Evolutionary conservation across 2,329 filamentous ascomycete genomes (phyloP).

Genomic region (Cladorrhinum sp.): DNA sequence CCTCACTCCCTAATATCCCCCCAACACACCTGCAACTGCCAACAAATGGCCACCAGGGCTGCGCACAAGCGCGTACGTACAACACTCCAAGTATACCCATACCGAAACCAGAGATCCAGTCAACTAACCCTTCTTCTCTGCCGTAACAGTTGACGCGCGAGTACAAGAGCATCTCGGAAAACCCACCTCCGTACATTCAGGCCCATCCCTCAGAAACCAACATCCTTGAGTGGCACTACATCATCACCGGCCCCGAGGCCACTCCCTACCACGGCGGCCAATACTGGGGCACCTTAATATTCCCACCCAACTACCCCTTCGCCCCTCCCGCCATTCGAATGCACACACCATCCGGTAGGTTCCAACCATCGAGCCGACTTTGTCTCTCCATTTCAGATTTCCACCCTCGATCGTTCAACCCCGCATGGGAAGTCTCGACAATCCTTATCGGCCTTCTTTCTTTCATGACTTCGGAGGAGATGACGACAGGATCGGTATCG

Average conservation of each 20-base stretch:
- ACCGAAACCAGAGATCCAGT: not conserved
- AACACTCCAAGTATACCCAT: not conserved
- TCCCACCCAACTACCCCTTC: constrained; percentile 95
- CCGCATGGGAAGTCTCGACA: constrained; percentile 95
- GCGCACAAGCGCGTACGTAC: constrained; percentile 30
- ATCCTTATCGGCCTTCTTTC: constrained; percentile 91
- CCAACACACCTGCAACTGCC: no score
- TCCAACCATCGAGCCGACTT: constrained; percentile 86
- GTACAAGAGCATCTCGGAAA: constrained; percentile 62
- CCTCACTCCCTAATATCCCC: not conserved
- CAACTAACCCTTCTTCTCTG: constrained; percentile 1
- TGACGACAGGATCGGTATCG: constrained; percentile 89
- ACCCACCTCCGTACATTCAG: constrained; percentile 83
- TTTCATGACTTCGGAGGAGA: constrained; percentile 98
- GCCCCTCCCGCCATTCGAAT: constrained; percentile 96
- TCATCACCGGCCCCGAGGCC: constrained; percentile 88
- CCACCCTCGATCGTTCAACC: constrained; percentile 97
- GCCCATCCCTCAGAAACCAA: constrained; percentile 88
- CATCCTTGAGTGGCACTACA: constrained; percentile 95
- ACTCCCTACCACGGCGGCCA: constrained; percentile 94
- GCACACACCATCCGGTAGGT: constrained; percentile 95
- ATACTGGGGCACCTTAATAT: constrained; percentile 96
- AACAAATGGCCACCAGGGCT: constrained; percentile 27
- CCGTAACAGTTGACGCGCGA: constrained; percentile 55
- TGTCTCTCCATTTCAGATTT: constrained; percentile 97